Evolutionary conservation across 805 yeast genomes (phyloP).

Genomic region (Yamadazyma phyllophila): DNA sequence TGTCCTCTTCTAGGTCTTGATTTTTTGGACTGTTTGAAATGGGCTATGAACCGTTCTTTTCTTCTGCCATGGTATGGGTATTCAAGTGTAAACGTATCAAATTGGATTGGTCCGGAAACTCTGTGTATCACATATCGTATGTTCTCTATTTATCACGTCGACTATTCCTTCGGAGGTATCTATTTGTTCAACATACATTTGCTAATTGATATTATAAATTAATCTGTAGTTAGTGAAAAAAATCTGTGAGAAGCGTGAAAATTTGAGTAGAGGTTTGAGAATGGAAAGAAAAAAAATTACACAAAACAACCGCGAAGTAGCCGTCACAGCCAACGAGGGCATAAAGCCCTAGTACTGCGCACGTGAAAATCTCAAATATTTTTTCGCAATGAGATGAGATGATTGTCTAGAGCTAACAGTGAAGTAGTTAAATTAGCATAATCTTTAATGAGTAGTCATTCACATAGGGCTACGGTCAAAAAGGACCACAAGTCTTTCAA

Average conservation of each 20-base stretch:
- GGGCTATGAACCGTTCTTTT: no score
- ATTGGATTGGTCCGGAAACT: no score
- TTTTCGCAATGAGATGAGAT: slow-evolving; percentile 13
- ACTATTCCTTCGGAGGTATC: background rate
- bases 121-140: no score
- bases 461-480: slow-evolving; percentile 83
- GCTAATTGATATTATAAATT: slow-evolving; percentile 9
- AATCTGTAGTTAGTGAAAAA: slow-evolving; percentile 11
- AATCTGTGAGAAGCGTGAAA: slow-evolving; percentile 12
- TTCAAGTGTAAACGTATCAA: no score
- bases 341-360: slow-evolving; percentile 11
- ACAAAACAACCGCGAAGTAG: slow-evolving; percentile 10
- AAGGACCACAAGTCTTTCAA: slow-evolving; percentile 88
- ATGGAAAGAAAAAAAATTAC: slow-evolving; percentile 10
- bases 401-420: background rate
- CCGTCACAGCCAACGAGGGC: slow-evolving; percentile 2
- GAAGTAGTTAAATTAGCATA: background rate
- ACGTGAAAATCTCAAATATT: slow-evolving; percentile 13
- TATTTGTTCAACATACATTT: slow-evolving; percentile 12
- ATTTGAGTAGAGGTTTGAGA: slow-evolving; percentile 10
- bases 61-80: no score
- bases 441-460: slow-evolving; percentile 38
- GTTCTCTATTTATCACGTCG: background rate
- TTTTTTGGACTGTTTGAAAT: no score
- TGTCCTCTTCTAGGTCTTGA: background rate